Conservation (phyloP, 257 asterid species). For the Solanum sejunctum region DNA sequence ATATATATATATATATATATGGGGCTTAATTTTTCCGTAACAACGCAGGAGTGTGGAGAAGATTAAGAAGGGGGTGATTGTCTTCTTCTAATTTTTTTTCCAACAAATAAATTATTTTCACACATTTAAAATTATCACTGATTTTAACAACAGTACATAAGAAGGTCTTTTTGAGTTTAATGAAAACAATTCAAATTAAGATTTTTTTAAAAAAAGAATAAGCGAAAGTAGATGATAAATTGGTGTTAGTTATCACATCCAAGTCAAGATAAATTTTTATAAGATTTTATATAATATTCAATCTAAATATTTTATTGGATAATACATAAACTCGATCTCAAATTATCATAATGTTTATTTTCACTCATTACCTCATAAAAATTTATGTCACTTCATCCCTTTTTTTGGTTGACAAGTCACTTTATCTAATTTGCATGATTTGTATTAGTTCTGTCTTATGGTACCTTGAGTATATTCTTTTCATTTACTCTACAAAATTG, state of each 20-base stretch:
- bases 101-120: neutral
- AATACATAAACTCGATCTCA: neutral
- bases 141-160: neutral
- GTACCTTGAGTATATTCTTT: neutral
- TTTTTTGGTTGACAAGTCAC: neutral
- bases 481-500: neutral
- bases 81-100: neutral
- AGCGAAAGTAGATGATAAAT: neutral
- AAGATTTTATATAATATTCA: neutral
- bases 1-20: too few relatives aligned
- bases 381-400: neutral
- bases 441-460: neutral
- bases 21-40: too few relatives aligned
- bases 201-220: too few relatives aligned
- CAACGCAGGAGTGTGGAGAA: too few relatives aligned
- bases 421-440: neutral
- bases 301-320: neutral
- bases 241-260: neutral
- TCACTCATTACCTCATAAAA: neutral
- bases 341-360: too few relatives aligned
- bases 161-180: neutral
- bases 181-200: neutral
- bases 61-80: too few relatives aligned
- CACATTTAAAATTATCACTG: neutral
- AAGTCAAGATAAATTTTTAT: neutral